A percentile compares a stretch with the other conserved stretches of the same genome.
Evolutionary conservation across 78 protist species (phyloP).

Genomic region (Bodo saltans): DNA sequence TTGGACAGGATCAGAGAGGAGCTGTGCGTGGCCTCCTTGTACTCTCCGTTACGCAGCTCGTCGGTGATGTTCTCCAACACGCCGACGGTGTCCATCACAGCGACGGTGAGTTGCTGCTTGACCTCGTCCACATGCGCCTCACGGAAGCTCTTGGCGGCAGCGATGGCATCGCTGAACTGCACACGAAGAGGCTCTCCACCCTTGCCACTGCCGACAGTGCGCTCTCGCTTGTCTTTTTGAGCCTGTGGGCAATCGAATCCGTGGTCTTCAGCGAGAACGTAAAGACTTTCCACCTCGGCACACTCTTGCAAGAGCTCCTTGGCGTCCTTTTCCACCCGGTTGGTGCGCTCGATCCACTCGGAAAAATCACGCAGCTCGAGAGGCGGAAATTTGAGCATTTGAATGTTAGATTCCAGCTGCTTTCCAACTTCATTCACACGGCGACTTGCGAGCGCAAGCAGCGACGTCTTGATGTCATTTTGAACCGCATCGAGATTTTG

Average conservation of each 20-base stretch:
- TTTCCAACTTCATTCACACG: not conserved
- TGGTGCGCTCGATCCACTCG: not conserved
- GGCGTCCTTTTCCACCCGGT: not conserved
- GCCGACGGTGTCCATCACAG: not conserved
- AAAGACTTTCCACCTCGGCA: not conserved
- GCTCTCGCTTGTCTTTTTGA: not conserved
- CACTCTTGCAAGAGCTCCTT: not conserved
- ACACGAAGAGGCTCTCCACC: not conserved
- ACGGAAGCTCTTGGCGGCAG: not conserved
- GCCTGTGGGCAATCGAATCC: not conserved
- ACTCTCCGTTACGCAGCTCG: not conserved
- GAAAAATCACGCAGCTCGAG: not conserved
- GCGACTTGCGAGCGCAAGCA: slow-evolving; percentile 2
- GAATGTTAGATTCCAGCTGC: not conserved
- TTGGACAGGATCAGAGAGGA: not conserved
- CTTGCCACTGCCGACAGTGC: not conserved
- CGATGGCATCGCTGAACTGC: not conserved
- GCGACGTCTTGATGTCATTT: slow-evolving; percentile 1
- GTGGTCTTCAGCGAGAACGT: not conserved
- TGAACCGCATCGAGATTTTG: not conserved
- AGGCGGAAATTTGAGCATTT: not conserved
- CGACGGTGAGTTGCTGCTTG: not conserved
- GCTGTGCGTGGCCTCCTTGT: not conserved
- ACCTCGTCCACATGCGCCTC: not conserved
- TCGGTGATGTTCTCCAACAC: not conserved